Evolutionary conservation across 2,329 filamentous ascomycete genomes (phyloP).

Genomic region (Teratosphaeria zuluensis): DNA sequence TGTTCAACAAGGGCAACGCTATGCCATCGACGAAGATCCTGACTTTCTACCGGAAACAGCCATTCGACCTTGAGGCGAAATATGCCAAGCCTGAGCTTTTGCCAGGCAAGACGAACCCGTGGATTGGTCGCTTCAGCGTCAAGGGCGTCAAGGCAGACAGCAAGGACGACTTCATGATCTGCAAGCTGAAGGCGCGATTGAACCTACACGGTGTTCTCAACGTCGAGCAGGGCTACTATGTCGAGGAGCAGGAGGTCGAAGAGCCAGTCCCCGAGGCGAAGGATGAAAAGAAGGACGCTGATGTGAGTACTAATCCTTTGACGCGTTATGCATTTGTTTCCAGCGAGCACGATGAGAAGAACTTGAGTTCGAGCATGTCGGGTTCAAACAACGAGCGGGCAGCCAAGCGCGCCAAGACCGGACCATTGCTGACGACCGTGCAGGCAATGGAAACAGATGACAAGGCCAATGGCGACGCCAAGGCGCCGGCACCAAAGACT

Average conservation of each 20-base stretch:
- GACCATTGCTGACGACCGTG: constrained; percentile 21
- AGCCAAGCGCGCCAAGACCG: constrained; percentile 16
- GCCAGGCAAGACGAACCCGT: constrained; percentile 82
- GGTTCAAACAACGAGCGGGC: constrained; percentile 5
- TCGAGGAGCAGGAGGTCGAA: constrained; percentile 95
- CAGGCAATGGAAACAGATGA: constrained; percentile 88
- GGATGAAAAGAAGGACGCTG: constrained; percentile 50
- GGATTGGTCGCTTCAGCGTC: constrained; percentile 96
- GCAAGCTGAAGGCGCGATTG: constrained; percentile 95
- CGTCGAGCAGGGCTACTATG: constrained; percentile 93
- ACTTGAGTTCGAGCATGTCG: not conserved
- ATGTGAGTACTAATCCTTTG: constrained; percentile 49
- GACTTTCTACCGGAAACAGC: constrained; percentile 97
- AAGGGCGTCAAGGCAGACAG: constrained; percentile 92
- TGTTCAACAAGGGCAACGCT: constrained; percentile 95
- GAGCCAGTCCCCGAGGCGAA: constrained; percentile 73
- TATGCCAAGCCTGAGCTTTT: constrained; percentile 81
- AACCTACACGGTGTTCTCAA: constrained; percentile 96
- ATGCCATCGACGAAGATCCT: constrained; percentile 98
- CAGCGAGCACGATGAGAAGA: constrained; percentile 11
- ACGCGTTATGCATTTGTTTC: constrained; percentile 14
- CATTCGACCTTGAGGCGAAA: constrained; percentile 90
- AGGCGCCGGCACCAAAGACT: constrained; percentile 57
- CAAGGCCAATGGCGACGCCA: constrained; percentile 42
- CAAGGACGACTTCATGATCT: constrained; percentile 98